phyloP scores from a whole-genome alignment of 768 basidiomycete genomes.

The Lactifluus hygrophoroides region DNA sequence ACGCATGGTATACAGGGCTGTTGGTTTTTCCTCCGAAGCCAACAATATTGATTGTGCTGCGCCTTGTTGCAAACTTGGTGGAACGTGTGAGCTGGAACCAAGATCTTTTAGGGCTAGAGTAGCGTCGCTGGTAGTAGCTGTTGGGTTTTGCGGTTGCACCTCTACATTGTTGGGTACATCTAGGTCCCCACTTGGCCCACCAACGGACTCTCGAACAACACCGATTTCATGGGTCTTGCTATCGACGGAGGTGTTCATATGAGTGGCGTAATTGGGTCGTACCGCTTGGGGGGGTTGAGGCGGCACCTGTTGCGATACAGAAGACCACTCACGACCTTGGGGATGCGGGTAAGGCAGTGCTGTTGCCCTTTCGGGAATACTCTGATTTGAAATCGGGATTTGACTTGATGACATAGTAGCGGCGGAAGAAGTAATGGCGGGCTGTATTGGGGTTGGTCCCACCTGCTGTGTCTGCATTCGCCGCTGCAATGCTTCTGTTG shows the following conservation, averaged over 20 bases:
- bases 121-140: not conserved
- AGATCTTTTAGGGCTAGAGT: not conserved
- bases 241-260: not conserved
- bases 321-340: not conserved
- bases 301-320: not conserved
- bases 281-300: not conserved
- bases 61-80: slow-evolving; percentile 1
- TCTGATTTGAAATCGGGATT: not conserved
- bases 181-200: not conserved
- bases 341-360: not conserved
- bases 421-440: not conserved
- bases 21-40: slow-evolving; percentile 1
- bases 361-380: not conserved
- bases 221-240: not conserved
- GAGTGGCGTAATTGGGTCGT: not conserved
- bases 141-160: not conserved
- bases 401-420: not conserved
- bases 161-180: not conserved
- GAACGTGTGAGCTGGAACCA: not conserved
- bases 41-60: slow-evolving; percentile 8
- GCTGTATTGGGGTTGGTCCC: not conserved
- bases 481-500: not conserved
- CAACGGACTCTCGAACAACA: not conserved
- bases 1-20: slow-evolving; percentile 3
- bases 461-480: not conserved